phyloP scores from a whole-genome alignment of 2,329 filamentous ascomycete species.

The Penicillium sp. region DNA sequence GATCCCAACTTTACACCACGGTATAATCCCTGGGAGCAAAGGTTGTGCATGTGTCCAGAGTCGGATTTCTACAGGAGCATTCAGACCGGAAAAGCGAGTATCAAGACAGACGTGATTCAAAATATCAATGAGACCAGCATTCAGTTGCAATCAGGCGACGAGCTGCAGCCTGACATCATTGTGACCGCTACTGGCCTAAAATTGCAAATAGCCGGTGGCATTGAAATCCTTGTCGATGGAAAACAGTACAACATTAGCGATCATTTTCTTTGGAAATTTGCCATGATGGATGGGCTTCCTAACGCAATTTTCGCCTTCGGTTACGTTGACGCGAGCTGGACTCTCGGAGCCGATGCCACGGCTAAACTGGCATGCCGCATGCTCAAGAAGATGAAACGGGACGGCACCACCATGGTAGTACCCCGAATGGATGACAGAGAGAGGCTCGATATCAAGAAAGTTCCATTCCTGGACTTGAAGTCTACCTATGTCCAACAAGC shows the following conservation, averaged over 20 bases:
- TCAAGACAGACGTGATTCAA: constrained; percentile 52
- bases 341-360: constrained; percentile 37
- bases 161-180: constrained; percentile 37
- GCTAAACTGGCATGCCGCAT: constrained; percentile 30
- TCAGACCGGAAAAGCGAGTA: constrained; percentile 29
- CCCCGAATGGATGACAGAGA: background rate
- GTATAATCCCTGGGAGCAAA: constrained; percentile 70
- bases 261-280: constrained; percentile 36
- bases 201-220: constrained; percentile 30
- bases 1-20: constrained; percentile 62
- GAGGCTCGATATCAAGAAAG: background rate
- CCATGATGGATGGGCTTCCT: constrained; percentile 9
- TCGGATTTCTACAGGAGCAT: constrained; percentile 59
- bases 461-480: background rate
- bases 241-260: constrained; percentile 23
- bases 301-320: constrained; percentile 29
- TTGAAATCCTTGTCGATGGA: constrained; percentile 31
- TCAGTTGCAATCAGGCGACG: constrained; percentile 44
- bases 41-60: constrained; percentile 67
- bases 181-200: constrained; percentile 39
- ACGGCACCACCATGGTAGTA: background rate
- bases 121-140: constrained; percentile 52
- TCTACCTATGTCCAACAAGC: background rate
- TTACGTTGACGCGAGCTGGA: constrained; percentile 37
- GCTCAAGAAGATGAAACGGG: constrained; percentile 21